phyloP scores from a whole-genome alignment of 176 grass and related monocot genomes.

The Carex kokanica region DNA sequence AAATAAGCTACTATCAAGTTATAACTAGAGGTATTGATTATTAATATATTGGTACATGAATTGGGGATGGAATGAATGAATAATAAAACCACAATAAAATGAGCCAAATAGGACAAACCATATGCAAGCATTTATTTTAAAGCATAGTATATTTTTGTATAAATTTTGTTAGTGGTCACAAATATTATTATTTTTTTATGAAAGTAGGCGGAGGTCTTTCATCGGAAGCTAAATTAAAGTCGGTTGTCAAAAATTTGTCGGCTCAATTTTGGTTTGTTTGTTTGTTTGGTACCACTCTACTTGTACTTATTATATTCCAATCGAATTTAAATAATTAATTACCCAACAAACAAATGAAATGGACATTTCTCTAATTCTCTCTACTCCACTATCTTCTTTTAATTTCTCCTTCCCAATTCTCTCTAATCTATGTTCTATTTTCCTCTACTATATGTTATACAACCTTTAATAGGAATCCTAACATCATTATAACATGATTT shows the following conservation, averaged over 20 bases:
- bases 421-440: background rate
- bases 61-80: background rate
- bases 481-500: conserved; percentile 6
- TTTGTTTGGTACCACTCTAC: conserved; percentile 17
- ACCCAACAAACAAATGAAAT: conserved; percentile 4
- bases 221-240: background rate
- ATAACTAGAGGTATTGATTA: conserved; percentile 17
- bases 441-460: conserved; percentile 1
- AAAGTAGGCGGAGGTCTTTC: background rate
- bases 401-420: background rate
- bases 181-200: background rate
- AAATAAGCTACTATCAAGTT: background rate
- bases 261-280: background rate
- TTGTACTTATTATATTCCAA: background rate
- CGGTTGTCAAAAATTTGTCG: background rate
- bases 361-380: background rate
- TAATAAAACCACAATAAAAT: background rate
- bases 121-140: background rate
- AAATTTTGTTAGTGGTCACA: background rate
- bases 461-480: conserved; percentile 8
- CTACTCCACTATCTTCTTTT: background rate
- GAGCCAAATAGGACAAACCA: background rate
- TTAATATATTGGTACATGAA: background rate
- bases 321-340: conserved; percentile 1
- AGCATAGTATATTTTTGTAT: background rate